These are phyloP conservation scores for Cornus suecica DNA, from an alignment of 148 eudicot genomes.

Conservation along the genomic window DNA sequence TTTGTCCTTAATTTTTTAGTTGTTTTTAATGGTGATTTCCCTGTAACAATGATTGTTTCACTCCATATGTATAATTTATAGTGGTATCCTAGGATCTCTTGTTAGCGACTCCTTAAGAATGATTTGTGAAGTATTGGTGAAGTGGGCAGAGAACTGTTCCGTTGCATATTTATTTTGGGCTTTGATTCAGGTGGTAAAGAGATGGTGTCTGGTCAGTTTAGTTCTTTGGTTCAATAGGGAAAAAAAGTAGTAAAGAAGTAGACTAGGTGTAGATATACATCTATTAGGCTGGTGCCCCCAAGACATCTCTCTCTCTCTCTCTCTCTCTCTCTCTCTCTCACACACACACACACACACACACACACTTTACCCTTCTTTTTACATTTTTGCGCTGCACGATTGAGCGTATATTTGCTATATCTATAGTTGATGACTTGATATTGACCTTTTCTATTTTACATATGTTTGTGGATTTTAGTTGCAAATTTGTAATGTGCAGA, in stretches of 20 bases:
- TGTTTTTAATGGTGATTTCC: background rate
- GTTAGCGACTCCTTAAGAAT: background rate
- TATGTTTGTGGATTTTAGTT: background rate
- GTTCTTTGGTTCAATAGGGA: background rate
- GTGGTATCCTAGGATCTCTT: background rate
- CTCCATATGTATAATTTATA: background rate
- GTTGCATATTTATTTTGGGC: background rate
- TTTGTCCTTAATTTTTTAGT: background rate
- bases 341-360: too few relatives aligned
- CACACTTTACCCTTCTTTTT: background rate
- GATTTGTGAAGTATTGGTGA: background rate
- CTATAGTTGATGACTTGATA: background rate
- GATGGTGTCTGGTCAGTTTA: background rate
- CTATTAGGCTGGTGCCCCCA: background rate
- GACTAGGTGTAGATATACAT: too few relatives aligned
- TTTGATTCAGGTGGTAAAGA: background rate
- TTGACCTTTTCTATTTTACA: too few relatives aligned
- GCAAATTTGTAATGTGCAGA: too few relatives aligned
- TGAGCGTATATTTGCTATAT: background rate
- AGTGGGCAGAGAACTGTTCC: too few relatives aligned
- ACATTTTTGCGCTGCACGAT: background rate
- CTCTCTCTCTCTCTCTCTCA: background rate
- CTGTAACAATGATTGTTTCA: background rate
- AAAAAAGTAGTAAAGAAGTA: too few relatives aligned
- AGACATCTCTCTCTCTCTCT: background rate